Conservation (phyloP, 352 stramenopile species). For the Phytophthora hibernalis region DNA sequence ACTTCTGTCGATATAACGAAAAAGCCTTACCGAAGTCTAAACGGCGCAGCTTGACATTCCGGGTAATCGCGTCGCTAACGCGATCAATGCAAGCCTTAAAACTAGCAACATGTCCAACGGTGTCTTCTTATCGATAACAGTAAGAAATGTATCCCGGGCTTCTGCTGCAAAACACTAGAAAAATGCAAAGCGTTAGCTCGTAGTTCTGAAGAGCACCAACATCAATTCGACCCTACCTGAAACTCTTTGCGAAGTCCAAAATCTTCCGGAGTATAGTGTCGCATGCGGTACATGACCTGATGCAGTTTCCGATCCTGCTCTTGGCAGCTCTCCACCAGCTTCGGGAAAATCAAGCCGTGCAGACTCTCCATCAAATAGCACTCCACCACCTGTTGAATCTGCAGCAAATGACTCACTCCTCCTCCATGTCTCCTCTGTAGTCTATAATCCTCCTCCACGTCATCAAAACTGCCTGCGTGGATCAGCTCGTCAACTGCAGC, state of each 20-base stretch:
- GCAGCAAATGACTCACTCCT: conserved; percentile 51
- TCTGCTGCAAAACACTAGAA: conserved; percentile 50
- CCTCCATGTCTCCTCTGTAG: conserved; percentile 26
- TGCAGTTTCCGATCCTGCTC: conserved; percentile 57
- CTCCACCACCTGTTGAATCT: conserved; percentile 84
- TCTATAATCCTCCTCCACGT: conserved; percentile 37
- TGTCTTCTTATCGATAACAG: conserved; percentile 55
- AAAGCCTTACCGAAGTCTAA: conserved; percentile 54
- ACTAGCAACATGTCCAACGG: conserved; percentile 79
- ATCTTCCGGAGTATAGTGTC: conserved; percentile 66
- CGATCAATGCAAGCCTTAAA: conserved; percentile 71
- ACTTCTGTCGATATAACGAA: neutral
- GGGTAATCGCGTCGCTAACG: conserved; percentile 63
- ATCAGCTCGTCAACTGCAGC: conserved; percentile 63
- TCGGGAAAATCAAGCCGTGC: conserved; percentile 63
- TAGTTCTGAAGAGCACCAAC: neutral
- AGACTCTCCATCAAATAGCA: conserved; percentile 83
- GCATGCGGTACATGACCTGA: conserved; percentile 55
- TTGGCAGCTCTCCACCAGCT: conserved; percentile 52
- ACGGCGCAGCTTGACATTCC: conserved; percentile 59
- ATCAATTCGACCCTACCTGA: conserved; percentile 42
- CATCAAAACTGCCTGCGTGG: conserved; percentile 54
- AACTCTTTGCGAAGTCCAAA: conserved; percentile 79
- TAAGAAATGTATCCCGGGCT: conserved; percentile 49
- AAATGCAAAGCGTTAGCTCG: conserved; percentile 4